These are phyloP conservation scores for Eucalyptus guilfoylei DNA, from an alignment of 345 rosid species.

Conservation along the genomic window DNA sequence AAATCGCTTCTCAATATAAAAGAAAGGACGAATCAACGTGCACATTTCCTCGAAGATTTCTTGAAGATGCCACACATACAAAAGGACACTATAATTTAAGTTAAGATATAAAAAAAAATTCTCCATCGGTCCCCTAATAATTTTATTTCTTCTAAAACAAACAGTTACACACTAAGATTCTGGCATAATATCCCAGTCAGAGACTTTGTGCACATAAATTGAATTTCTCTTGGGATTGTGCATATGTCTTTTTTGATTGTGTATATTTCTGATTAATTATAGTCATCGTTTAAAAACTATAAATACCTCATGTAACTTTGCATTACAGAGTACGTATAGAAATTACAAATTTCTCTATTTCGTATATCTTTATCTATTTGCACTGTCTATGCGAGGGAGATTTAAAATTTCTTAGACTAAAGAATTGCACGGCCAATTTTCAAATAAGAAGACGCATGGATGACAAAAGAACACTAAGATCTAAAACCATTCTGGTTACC, in stretches of 20 bases:
- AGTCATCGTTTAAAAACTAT: neutral
- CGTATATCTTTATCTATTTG: neutral
- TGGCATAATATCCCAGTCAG: neutral
- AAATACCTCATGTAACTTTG: neutral
- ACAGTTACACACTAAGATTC: neutral
- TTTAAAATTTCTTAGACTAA: neutral
- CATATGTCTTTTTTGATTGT: neutral
- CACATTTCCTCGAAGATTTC: neutral
- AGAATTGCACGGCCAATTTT: neutral
- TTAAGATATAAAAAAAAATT: neutral
- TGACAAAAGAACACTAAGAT: neutral
- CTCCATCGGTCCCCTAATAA: neutral
- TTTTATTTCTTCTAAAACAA: neutral
- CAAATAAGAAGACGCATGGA: neutral
- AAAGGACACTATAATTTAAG: neutral
- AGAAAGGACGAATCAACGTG: neutral
- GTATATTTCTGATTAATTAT: neutral
- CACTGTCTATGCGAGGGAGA: neutral
- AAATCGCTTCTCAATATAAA: neutral
- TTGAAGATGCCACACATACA: neutral
- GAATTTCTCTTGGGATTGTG: neutral
- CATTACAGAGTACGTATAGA: neutral
- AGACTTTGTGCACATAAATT: neutral
- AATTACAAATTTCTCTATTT: neutral
- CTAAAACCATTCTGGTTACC: neutral